Conservation (phyloP, 306 rosid species). For the Quercus ilex region DNA sequence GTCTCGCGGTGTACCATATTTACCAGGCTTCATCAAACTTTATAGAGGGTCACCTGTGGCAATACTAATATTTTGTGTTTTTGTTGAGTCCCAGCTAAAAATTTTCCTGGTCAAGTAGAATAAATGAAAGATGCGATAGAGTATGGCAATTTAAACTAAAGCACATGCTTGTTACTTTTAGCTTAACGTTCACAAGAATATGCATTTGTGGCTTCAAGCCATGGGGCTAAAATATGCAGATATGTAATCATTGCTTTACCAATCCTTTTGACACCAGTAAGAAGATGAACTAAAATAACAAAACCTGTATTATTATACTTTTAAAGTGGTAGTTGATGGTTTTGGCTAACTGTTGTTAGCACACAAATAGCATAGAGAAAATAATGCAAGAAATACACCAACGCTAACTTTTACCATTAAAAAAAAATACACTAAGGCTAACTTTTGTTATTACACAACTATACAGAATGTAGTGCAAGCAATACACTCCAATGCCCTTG, state of each 20-base stretch:
- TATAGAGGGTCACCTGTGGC: background rate
- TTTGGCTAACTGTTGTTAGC: background rate
- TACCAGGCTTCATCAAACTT: background rate
- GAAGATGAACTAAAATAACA: background rate
- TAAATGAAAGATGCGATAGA: too few species aligned
- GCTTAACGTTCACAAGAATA: background rate
- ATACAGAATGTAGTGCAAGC: background rate
- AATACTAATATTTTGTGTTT: background rate
- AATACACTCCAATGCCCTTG: background rate
- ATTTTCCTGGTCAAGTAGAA: background rate
- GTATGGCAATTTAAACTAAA: too few species aligned
- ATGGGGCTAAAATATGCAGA: background rate
- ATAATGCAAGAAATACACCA: background rate
- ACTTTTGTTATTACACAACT: background rate
- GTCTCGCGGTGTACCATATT: background rate
- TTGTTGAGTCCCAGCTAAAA: background rate
- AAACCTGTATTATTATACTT: background rate
- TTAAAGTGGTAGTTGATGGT: background rate
- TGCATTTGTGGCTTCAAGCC: background rate
- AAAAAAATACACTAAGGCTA: background rate
- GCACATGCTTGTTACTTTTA: background rate
- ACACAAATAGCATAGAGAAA: background rate
- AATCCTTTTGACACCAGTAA: background rate
- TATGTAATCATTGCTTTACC: background rate
- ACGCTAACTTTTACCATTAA: background rate